phyloP scores from a whole-genome alignment of 2,329 filamentous ascomycete genomes.

The Xylaria arbuscula region DNA sequence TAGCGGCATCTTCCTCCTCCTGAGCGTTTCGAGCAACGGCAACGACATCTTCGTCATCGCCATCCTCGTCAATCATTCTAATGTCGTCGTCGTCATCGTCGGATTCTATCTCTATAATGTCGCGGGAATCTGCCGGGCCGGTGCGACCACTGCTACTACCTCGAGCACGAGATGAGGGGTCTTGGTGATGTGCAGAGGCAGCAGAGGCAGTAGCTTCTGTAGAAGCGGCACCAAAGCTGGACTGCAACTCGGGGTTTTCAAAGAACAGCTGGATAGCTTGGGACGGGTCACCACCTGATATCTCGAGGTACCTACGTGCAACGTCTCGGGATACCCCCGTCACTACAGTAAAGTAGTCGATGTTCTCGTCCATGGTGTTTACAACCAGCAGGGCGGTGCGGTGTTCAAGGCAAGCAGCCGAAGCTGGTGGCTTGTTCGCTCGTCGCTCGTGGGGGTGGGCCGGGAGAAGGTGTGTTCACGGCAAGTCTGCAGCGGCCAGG shows the following conservation, averaged over 20 bases:
- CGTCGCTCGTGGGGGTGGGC: constrained; percentile 3
- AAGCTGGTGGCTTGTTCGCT: constrained; percentile 1
- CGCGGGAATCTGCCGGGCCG: constrained; percentile 64
- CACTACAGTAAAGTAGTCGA: constrained; percentile 83
- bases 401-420: neutral
- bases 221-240: constrained; percentile 56
- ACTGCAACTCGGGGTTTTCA: constrained; percentile 81
- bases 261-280: constrained; percentile 92
- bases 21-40: constrained; percentile 62
- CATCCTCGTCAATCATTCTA: constrained; percentile 42
- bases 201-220: constrained; percentile 49
- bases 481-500: neutral
- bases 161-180: constrained; percentile 46
- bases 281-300: constrained; percentile 85
- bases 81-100: constrained; percentile 52
- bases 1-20: constrained; percentile 90
- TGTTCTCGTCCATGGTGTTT: constrained; percentile 72
- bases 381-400: neutral
- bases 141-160: constrained; percentile 29
- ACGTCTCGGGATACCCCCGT: constrained; percentile 79
- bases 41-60: constrained; percentile 55
- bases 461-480: neutral
- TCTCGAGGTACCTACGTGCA: constrained; percentile 83
- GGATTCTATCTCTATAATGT: constrained; percentile 80
- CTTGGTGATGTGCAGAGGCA: constrained; percentile 52